These are phyloP conservation scores for Sporothrix curviconia DNA, from an alignment of 2,329 filamentous ascomycete genomes.

Conservation along the genomic window DNA sequence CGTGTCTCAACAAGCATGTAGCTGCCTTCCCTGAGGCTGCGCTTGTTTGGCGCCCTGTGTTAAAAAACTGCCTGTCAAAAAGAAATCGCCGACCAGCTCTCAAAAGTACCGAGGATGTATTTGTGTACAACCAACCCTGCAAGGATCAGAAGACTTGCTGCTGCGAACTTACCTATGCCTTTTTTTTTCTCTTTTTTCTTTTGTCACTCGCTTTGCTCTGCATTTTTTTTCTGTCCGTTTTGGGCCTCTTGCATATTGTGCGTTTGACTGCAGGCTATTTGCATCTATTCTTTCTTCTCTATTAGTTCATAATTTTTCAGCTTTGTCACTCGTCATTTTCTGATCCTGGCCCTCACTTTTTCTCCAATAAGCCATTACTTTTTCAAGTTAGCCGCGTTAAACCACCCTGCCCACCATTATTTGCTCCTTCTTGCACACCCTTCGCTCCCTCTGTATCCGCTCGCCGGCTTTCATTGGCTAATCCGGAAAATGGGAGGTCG, in stretches of 20 bases:
- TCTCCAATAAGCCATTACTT: not conserved
- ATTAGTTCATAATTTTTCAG: not conserved
- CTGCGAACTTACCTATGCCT: no score
- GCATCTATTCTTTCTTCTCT: not conserved
- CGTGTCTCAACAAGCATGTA: no score
- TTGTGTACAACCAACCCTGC: no score
- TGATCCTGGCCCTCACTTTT: not conserved
- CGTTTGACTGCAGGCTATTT: not conserved
- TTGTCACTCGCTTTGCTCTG: no score
- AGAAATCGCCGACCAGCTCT: no score
- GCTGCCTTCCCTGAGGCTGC: no score
- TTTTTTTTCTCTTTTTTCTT: no score
- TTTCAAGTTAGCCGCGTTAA: conserved; percentile 16
- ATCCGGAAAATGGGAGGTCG: not conserved
- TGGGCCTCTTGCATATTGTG: conserved; percentile 3
- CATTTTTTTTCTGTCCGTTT: not conserved
- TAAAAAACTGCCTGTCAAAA: no score
- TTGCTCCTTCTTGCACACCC: not conserved
- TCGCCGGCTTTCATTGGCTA: not conserved
- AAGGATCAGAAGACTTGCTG: no score
- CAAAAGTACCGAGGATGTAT: no score
- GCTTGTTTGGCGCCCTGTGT: no score
- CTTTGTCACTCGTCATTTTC: not conserved
- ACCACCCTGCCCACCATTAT: not conserved
- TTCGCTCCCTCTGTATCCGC: not conserved